Percentiles rank a stretch among this genome's conserved stretches.
phyloP scores from a whole-genome alignment of 2,329 filamentous ascomycete species.

The Penicillium hordei region DNA sequence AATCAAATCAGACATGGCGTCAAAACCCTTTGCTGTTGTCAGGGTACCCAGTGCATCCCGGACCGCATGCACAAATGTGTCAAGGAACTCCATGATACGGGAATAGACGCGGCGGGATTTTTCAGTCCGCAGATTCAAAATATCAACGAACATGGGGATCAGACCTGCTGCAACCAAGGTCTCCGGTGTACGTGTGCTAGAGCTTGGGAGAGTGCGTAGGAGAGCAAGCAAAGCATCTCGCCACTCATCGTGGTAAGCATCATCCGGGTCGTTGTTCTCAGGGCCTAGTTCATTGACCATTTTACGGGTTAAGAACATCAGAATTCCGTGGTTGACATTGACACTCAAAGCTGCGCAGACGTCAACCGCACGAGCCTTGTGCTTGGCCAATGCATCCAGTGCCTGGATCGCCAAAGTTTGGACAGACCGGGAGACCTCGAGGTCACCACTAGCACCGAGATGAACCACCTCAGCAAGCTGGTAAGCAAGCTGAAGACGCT shows the following conservation, averaged over 20 bases:
- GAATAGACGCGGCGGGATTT: conserved; percentile 82
- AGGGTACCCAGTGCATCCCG: conserved; percentile 81
- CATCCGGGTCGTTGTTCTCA: conserved; percentile 58
- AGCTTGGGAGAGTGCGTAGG: conserved; percentile 73
- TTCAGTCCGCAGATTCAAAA: conserved; percentile 76
- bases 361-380: conserved; percentile 73
- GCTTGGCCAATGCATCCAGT: conserved; percentile 80
- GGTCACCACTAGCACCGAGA: conserved; percentile 68
- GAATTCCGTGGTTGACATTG: conserved; percentile 91
- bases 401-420: conserved; percentile 80
- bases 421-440: conserved; percentile 68
- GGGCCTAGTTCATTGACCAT: conserved; percentile 77
- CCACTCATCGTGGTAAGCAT: conserved; percentile 79
- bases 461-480: conserved; percentile 91
- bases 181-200: conserved; percentile 69
- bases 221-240: conserved; percentile 86
- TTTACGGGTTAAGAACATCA: conserved; percentile 90
- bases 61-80: conserved; percentile 81
- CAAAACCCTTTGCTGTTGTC: conserved; percentile 78
- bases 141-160: conserved; percentile 85
- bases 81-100: conserved; percentile 81
- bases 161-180: conserved; percentile 87
- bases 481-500: conserved; percentile 83
- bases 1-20: conserved; percentile 84
- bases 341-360: conserved; percentile 89